phyloP scores from a whole-genome alignment of 257 asterid genomes.

The Solanum gandarillasii region DNA sequence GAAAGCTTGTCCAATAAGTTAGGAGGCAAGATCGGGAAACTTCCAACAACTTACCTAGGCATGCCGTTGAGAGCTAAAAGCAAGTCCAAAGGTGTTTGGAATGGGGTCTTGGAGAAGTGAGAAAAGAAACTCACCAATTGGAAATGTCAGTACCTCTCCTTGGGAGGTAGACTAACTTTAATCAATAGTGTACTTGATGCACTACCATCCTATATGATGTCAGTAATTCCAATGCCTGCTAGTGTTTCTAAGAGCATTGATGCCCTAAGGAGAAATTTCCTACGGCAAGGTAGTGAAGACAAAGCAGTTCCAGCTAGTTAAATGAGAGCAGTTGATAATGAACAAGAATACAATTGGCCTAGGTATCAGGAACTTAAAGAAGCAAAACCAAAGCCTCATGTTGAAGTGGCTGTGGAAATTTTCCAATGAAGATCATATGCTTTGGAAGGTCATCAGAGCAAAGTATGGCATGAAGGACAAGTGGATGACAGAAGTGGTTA shows the following conservation, averaged over 20 bases:
- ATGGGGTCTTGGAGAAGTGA: background rate
- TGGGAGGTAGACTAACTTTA: background rate
- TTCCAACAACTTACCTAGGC: background rate
- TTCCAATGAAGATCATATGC: background rate
- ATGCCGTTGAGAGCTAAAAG: background rate
- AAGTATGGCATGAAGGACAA: background rate
- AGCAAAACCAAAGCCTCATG: background rate
- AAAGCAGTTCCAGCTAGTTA: background rate
- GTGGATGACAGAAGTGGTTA: background rate
- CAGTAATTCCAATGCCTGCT: background rate
- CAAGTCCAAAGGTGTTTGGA: background rate
- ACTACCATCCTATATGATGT: background rate
- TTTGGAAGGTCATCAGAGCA: background rate
- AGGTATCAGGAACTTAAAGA: background rate
- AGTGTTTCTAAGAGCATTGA: background rate
- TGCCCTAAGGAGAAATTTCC: background rate
- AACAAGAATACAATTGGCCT: background rate
- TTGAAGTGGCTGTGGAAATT: background rate
- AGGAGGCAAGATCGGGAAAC: background rate
- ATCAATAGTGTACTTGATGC: background rate
- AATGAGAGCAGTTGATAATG: background rate
- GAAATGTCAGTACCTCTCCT: background rate
- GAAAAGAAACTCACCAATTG: background rate
- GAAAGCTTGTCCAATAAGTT: background rate
- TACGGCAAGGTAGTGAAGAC: background rate